Conservation (phyloP, 2,329 filamentous ascomycete genomes). For the Aspergillus sp. region DNA sequence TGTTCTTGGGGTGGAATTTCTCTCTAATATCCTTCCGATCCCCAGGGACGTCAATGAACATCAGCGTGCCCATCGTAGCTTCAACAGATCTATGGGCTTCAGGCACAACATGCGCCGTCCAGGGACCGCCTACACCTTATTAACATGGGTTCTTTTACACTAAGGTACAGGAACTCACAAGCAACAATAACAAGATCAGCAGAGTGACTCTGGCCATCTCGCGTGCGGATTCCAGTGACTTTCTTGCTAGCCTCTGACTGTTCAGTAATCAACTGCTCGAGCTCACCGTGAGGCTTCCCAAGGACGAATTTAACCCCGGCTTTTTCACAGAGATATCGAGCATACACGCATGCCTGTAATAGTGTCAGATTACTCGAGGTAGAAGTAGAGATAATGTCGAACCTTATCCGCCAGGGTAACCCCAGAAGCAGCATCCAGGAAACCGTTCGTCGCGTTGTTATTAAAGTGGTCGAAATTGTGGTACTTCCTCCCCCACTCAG, state of each 20-base stretch:
- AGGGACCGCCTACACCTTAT: background rate
- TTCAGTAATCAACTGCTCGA: background rate
- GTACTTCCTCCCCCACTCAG: too few relatives aligned
- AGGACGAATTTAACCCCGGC: background rate
- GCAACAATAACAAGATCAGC: background rate
- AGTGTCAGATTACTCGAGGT: too few relatives aligned
- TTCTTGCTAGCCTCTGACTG: background rate
- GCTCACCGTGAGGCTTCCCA: background rate
- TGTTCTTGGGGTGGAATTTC: background rate
- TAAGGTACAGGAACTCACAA: background rate
- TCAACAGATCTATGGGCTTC: background rate
- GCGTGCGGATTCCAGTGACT: background rate
- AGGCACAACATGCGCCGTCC: background rate
- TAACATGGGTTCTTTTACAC: too few relatives aligned
- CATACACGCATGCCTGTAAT: background rate
- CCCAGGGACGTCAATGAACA: background rate
- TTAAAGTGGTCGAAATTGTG: too few relatives aligned
- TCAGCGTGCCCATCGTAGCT: background rate
- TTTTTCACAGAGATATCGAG: background rate
- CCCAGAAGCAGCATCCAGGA: too few relatives aligned
- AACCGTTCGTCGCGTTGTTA: too few relatives aligned
- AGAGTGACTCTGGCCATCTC: background rate
- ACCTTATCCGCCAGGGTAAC: too few relatives aligned
- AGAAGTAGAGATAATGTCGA: too few relatives aligned
- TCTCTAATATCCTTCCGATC: background rate